Base-by-base conservation (phyloP, 495 filamentous ascomycete genomes). In the Pyrenula aspistea region DNA sequence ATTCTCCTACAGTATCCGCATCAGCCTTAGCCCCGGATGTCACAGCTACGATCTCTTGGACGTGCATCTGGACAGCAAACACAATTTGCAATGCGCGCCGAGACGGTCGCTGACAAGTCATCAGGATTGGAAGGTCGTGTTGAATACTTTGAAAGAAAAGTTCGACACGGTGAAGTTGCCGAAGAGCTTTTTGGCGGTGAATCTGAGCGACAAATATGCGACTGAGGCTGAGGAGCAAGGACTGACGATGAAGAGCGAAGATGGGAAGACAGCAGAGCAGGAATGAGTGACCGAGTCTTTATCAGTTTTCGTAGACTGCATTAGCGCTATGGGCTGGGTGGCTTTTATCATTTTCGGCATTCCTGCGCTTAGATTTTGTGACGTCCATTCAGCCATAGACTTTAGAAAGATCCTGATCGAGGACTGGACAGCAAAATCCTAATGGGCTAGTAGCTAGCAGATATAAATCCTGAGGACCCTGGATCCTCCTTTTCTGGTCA, bases 101-200 rank as follows among this genome's bases (percentile, higher is more conserved):
- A 79, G 89, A 59, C 78, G 93, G 56, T 95, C 88, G 67, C 69
- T 98, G 60, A 96, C 91, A 12, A 81, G 86, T n/a, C 93, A 98
- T 68, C 77, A 80, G 21, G 89, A 97, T 66, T 98, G 94, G 94
- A 95, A 91, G 68, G 79, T 89, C 59, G 88, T 96, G 24, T 87
- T 98, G 56, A 90, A 96, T 69, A 97, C 91, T 2, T 72, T 98
- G 53, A 81, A 90, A 60, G 94, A 87, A 23, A 96, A 94, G 67
- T 98, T 98, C 63, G 85, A 95, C 61, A 89, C 87, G 59, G 94
- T 98, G 47, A 95, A 96, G 75, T 72, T 98, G 22, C 93, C 93
- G 23, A 93, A 94, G 72, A 86, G 83, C 11, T 98, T 98, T 69
- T 81, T 93, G 24, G 92, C 90, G 12, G 85, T 95, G 53, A 95